Conservation (phyloP, 768 basidiomycete genomes). For the Xerocomus brunneocitrinus region DNA sequence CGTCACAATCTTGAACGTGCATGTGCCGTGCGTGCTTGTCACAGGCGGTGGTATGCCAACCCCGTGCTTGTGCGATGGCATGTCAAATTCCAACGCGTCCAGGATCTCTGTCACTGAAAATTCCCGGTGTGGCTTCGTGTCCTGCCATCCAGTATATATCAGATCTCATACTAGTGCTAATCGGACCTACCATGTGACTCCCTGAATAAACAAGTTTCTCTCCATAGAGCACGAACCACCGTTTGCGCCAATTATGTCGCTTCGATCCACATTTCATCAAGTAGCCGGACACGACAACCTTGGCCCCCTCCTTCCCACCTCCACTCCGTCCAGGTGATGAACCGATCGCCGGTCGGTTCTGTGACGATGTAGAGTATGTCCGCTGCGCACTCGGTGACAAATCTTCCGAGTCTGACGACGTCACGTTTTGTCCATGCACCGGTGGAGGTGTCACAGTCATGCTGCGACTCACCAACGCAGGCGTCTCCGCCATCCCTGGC, state of each 20-base stretch:
- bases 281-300: conserved; percentile 83
- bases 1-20: conserved; percentile 94
- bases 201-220: conserved; percentile 85
- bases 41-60: conserved; percentile 29
- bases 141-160: conserved; percentile 44
- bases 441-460: conserved; percentile 45
- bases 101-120: conserved; percentile 83
- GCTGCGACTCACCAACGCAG: conserved; percentile 26
- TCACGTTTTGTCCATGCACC: conserved; percentile 45
- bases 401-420: conserved; percentile 80
- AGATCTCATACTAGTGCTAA: neutral
- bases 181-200: conserved; percentile 85
- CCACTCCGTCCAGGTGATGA: conserved; percentile 43
- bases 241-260: conserved; percentile 90
- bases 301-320: conserved; percentile 49
- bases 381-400: conserved; percentile 45
- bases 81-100: conserved; percentile 86
- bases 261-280: conserved; percentile 96
- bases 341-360: conserved; percentile 37
- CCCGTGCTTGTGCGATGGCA: conserved; percentile 50
- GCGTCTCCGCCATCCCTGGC: conserved; percentile 47
- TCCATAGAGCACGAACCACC: conserved; percentile 93
- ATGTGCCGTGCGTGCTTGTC: conserved; percentile 34
- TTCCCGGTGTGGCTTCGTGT: conserved; percentile 81
- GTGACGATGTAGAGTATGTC: conserved; percentile 43